Base-by-base conservation (phyloP, 257 asterid species). In the Solanum phureja region DNA sequence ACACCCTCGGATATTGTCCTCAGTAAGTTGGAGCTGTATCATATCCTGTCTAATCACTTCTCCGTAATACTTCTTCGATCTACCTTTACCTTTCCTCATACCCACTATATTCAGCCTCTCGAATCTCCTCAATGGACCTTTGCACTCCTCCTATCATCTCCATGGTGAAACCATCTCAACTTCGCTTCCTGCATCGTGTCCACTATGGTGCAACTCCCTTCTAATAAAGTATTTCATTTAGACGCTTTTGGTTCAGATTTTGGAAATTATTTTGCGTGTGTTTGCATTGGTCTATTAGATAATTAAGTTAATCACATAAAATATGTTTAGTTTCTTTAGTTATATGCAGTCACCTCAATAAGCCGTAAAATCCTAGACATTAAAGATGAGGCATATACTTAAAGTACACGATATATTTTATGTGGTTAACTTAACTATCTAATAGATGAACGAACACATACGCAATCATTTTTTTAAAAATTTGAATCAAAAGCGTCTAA, bases 1-100 rank as follows among this genome's bases (percentile, higher is more conserved):
- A 46, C 58, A 13, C 58, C 58, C 19, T 46, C 7, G 19, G 7
- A 0, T 46, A 0, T 46, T 46, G 58, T 13, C 58, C 19, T 46
- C 1, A 0, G 19, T 46, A 29, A 46, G 8, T 16, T 52, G 18
- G 18, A 16, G 60, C 0, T 52, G n/a, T 16, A 0, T 16, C 0
- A 52, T 52, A 3, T 2, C 62, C 0, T 52, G 62, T 52, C 23
- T 52, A 52, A 52, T 52, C 1, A 52, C n/a, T 6, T 52, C 29
- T 29, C 29, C 29, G 29, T 29, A 29, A 29, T 29, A 52, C n/a
- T 6, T 52, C n/a, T 6, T 18, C 10, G 1, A 0, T 16, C 62
- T 52, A 52, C 10, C 1, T 52, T 52, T 0, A 52, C n/a, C n/a
- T 52, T 52, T 52, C 3, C 62, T 6, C n/a, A 6, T 18, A 52